Percentiles rank a stretch among this genome's conserved stretches.
These are phyloP conservation scores for Tolypocladium tundrense DNA, from an alignment of 2,329 filamentous ascomycete genomes.

Conservation along the genomic window DNA sequence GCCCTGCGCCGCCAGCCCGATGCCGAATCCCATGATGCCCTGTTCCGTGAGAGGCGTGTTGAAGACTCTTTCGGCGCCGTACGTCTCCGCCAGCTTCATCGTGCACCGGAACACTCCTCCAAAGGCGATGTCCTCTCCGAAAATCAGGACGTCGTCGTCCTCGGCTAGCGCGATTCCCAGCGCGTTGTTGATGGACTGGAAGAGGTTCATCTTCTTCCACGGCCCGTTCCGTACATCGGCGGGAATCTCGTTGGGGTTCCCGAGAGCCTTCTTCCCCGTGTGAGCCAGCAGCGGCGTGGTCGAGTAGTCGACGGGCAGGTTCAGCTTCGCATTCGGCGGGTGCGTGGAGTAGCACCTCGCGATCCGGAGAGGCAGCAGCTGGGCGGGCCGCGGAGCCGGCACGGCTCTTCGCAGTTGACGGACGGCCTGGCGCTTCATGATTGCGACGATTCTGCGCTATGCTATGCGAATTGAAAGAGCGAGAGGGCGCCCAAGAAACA, in stretches of 20 bases:
- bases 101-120: constrained; percentile 94
- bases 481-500: background rate
- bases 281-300: constrained; percentile 75
- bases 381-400: constrained; percentile 8
- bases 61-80: constrained; percentile 83
- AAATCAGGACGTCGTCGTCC: constrained; percentile 80
- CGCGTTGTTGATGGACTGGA: constrained; percentile 87
- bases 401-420: constrained; percentile 19
- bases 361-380: constrained; percentile 9
- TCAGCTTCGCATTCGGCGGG: constrained; percentile 56
- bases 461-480: constrained; percentile 2
- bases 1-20: constrained; percentile 81
- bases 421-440: constrained; percentile 22
- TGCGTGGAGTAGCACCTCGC: constrained; percentile 41
- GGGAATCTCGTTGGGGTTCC: constrained; percentile 63
- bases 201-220: constrained; percentile 85
- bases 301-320: constrained; percentile 79
- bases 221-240: constrained; percentile 52
- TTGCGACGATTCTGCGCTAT: constrained; percentile 1
- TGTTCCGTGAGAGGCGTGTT: constrained; percentile 94
- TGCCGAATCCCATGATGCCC: constrained; percentile 87
- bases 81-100: constrained; percentile 80
- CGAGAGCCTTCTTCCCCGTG: constrained; percentile 54
- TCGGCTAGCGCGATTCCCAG: constrained; percentile 70
- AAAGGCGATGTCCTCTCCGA: constrained; percentile 95